phyloP scores from a whole-genome alignment of 352 stramenopile genomes.

The Globisporangium rhizosaccharum region DNA sequence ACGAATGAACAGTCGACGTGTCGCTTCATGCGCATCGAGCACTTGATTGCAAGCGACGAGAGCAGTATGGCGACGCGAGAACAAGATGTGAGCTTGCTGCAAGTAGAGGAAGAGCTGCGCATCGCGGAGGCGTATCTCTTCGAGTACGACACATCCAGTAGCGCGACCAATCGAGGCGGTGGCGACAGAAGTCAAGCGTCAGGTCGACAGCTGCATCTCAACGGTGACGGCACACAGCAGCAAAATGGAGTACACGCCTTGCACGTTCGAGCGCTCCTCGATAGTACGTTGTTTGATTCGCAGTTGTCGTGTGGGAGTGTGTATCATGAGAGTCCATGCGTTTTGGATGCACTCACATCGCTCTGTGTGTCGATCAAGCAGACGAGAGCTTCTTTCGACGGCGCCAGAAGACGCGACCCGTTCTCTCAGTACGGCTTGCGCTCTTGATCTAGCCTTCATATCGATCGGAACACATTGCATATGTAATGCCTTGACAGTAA shows the following conservation, averaged over 20 bases:
- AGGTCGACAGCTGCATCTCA: not conserved
- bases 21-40: not conserved
- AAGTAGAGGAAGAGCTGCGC: constrained; percentile 65
- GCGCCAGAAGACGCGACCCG: constrained; percentile 24
- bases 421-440: constrained; percentile 26
- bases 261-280: not conserved
- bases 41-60: not conserved
- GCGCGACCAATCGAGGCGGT: not conserved
- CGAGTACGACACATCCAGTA: constrained; percentile 2
- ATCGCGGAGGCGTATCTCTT: constrained; percentile 57
- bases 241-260: not conserved
- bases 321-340: not conserved
- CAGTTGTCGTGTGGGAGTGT: not conserved
- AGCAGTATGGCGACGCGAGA: constrained; percentile 2
- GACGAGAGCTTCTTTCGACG: constrained; percentile 18
- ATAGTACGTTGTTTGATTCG: not conserved
- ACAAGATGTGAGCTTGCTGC: constrained; percentile 34
- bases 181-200: not conserved
- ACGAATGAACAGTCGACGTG: too few species aligned
- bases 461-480: not conserved
- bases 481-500: too few species aligned
- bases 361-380: not conserved
- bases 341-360: not conserved
- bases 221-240: not conserved
- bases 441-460: not conserved